Evolutionary conservation across 2,329 filamentous ascomycete species (phyloP).

Genomic region (Geosmithia morbida): DNA sequence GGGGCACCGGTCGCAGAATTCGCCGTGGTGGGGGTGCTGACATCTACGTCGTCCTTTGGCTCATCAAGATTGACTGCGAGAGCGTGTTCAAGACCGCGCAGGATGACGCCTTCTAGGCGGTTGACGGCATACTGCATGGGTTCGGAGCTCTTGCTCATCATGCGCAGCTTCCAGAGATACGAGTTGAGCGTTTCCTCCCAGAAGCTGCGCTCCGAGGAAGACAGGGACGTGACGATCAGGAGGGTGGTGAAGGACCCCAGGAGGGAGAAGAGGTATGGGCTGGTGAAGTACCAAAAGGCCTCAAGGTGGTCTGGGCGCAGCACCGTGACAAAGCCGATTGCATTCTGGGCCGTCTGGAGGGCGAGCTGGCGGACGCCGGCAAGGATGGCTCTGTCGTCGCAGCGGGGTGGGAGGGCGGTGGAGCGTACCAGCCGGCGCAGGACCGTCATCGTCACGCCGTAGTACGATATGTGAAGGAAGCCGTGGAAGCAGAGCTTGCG

Average conservation of each 20-base stretch:
- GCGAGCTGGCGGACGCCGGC: slow-evolving; percentile 15
- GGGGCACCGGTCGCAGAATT: slow-evolving; percentile 12
- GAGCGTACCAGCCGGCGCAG: slow-evolving; percentile 27
- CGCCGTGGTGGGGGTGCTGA: slow-evolving; percentile 11
- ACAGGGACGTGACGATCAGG: slow-evolving; percentile 17
- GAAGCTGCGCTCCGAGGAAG: slow-evolving; percentile 14
- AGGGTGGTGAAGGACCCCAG: slow-evolving; percentile 23
- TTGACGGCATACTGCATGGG: slow-evolving; percentile 21
- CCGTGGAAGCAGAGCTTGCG: slow-evolving; percentile 24
- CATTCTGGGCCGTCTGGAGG: slow-evolving; percentile 14
- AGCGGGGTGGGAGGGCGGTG: slow-evolving; percentile 14
- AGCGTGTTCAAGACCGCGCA: slow-evolving; percentile 20
- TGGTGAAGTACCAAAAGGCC: slow-evolving; percentile 24
- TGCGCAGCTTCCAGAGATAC: slow-evolving; percentile 18
- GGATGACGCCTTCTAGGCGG: slow-evolving; percentile 19
- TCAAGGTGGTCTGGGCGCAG: slow-evolving; percentile 21
- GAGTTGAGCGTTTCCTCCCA: slow-evolving; percentile 18
- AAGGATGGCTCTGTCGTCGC: slow-evolving; percentile 12
- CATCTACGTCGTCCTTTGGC: slow-evolving; percentile 13
- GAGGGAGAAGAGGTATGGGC: slow-evolving; percentile 22
- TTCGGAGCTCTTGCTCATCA: slow-evolving; percentile 19
- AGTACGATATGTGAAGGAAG: slow-evolving; percentile 29
- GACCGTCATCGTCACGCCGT: slow-evolving; percentile 28
- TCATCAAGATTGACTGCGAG: slow-evolving; percentile 18
- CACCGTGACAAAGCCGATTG: slow-evolving; percentile 17